These are phyloP conservation scores for Yamadazyma takamatsuzukensis DNA, from an alignment of 805 yeast species.

Conservation along the genomic window DNA sequence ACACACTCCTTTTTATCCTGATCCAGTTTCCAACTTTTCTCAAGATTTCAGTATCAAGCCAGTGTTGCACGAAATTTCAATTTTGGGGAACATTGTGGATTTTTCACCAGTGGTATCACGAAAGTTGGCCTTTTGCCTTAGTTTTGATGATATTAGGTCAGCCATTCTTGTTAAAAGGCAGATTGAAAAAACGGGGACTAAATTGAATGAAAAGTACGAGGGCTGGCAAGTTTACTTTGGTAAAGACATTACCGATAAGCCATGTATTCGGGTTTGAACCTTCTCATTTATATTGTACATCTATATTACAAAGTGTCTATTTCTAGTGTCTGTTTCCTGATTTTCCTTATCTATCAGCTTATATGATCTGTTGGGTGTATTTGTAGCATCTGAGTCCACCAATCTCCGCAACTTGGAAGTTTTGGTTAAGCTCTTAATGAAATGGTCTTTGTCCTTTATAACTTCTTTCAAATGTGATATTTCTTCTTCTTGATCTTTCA, in stretches of 20 bases:
- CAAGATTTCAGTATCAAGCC: conserved; percentile 41
- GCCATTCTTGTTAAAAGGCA: conserved; percentile 58
- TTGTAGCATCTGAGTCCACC: conserved; percentile 31
- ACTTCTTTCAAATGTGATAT: conserved; percentile 59
- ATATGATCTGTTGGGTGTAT: conserved; percentile 6
- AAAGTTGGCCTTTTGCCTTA: conserved; percentile 57
- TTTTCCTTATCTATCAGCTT: conserved; percentile 7
- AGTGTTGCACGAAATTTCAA: conserved; percentile 47
- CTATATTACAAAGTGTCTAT: conserved; percentile 11
- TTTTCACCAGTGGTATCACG: conserved; percentile 65
- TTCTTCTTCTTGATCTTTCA: conserved; percentile 65
- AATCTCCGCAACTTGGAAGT: conserved; percentile 55
- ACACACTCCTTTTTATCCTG: conserved; percentile 31
- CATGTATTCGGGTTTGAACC: conserved; percentile 29
- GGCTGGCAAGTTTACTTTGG: conserved; percentile 69
- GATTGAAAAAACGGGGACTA: conserved; percentile 28
- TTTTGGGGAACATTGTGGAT: conserved; percentile 60
- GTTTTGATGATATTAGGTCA: conserved; percentile 53
- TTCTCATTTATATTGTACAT: not conserved
- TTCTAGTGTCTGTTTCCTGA: conserved; percentile 4
- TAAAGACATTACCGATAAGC: conserved; percentile 60
- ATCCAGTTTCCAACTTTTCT: conserved; percentile 39
- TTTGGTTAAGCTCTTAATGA: conserved; percentile 69
- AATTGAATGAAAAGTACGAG: conserved; percentile 42
- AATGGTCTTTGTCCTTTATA: conserved; percentile 69